Conservation (phyloP, 257 asterid species). For the Handroanthus guayacan region DNA sequence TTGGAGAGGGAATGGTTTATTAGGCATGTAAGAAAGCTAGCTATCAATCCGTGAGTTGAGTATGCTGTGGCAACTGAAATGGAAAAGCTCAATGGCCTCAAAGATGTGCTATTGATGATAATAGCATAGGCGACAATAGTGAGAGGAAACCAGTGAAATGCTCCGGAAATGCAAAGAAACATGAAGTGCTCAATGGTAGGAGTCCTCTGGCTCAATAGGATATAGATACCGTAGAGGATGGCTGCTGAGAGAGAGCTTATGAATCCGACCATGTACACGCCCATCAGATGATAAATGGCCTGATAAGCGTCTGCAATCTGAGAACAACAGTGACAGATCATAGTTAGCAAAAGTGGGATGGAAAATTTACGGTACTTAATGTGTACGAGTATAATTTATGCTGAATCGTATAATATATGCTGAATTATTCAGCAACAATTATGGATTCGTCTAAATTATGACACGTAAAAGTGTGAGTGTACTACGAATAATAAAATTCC, state of each 20-base stretch:
- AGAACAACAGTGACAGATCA: constrained; percentile 1
- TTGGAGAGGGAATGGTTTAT: constrained; percentile 40
- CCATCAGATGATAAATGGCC: constrained; percentile 59
- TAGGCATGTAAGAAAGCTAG: constrained; percentile 54
- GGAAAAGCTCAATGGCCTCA: constrained; percentile 53
- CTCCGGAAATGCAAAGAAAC: constrained; percentile 65
- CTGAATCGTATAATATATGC: not conserved
- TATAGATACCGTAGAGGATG: constrained; percentile 51
- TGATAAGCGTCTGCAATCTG: constrained; percentile 47
- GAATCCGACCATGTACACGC: constrained; percentile 68
- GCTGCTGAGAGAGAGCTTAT: constrained; percentile 68
- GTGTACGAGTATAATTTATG: too few relatives aligned
- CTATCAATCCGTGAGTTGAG: constrained; percentile 65
- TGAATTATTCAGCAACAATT: too few relatives aligned
- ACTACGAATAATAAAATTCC: too few relatives aligned
- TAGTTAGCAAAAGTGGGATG: not conserved
- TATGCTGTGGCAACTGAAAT: constrained; percentile 58
- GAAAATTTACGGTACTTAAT: too few relatives aligned
- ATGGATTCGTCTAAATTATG: too few relatives aligned
- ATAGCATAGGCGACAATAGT: constrained; percentile 57
- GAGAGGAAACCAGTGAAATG: constrained; percentile 87
- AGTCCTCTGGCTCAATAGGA: constrained; percentile 42
- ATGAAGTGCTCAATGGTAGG: constrained; percentile 57
- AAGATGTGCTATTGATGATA: constrained; percentile 41
- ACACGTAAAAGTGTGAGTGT: too few relatives aligned